A percentile compares a stretch with the other conserved stretches of the same genome.
These are phyloP conservation scores for Phialophora verrucosa DNA, from an alignment of 2,329 filamentous ascomycete species.

Conservation along the genomic window DNA sequence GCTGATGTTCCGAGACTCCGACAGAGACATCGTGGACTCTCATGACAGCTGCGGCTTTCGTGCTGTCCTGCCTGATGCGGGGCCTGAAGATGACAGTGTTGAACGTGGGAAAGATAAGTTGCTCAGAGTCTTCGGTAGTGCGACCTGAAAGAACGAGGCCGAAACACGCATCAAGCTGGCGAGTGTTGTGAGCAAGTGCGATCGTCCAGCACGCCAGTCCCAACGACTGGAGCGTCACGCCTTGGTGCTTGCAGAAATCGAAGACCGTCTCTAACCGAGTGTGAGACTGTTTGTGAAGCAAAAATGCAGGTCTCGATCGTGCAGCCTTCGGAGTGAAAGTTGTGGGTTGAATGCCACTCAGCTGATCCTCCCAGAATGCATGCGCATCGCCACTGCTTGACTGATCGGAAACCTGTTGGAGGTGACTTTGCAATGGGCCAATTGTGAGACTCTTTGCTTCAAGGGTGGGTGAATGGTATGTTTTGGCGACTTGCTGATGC, in stretches of 20 bases:
- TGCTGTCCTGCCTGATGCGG: conserved; percentile 69
- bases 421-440: conserved; percentile 43
- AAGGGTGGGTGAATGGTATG: conserved; percentile 9
- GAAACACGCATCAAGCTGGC: conserved; percentile 76
- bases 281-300: conserved; percentile 55
- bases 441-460: neutral
- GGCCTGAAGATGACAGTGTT: conserved; percentile 81
- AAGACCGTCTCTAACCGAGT: conserved; percentile 53
- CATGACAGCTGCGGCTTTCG: conserved; percentile 65
- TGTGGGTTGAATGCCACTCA: conserved; percentile 48
- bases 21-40: conserved; percentile 75
- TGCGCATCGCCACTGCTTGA: conserved; percentile 55
- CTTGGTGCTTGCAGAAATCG: conserved; percentile 67
- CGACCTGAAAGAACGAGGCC: conserved; percentile 84
- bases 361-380: conserved; percentile 73
- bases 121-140: conserved; percentile 71
- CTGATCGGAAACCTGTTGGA: conserved; percentile 62
- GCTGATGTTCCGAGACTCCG: conserved; percentile 72
- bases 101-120: conserved; percentile 85
- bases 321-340: neutral
- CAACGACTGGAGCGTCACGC: conserved; percentile 76
- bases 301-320: conserved; percentile 41
- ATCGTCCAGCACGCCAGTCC: conserved; percentile 78
- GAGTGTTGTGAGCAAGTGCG: conserved; percentile 67
- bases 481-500: conserved; percentile 61